These are phyloP conservation scores for Trichophyton mentagrophytes DNA, from an alignment of 2,329 filamentous ascomycete species.

Conservation along the genomic window DNA sequence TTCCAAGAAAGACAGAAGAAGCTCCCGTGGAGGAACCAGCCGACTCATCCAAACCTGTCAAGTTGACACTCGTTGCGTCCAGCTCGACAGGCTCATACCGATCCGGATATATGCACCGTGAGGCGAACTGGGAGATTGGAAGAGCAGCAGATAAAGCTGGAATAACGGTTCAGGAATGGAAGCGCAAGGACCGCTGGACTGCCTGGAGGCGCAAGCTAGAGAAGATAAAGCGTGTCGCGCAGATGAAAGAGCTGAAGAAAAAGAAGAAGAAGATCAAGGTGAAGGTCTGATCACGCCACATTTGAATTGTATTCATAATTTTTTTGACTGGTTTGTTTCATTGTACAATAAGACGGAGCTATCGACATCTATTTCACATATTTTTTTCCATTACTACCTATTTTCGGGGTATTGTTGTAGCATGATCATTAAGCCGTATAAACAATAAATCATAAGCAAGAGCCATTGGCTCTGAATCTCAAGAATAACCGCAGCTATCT, in stretches of 20 bases:
- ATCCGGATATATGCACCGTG: slow-evolving; percentile 50
- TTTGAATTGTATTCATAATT: background rate
- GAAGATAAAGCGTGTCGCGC: slow-evolving; percentile 38
- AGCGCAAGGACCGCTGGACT: slow-evolving; percentile 48
- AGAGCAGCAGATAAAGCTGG: slow-evolving; percentile 48
- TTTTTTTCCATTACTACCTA: background rate
- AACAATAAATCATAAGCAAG: background rate
- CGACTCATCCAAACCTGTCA: slow-evolving; percentile 7
- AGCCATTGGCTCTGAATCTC: background rate
- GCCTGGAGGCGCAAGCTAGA: slow-evolving; percentile 51
- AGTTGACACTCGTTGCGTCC: slow-evolving; percentile 8
- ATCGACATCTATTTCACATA: background rate
- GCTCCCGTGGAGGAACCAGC: slow-evolving; percentile 10
- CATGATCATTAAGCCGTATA: background rate
- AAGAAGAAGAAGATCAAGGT: slow-evolving; percentile 25
- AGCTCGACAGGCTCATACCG: slow-evolving; percentile 30
- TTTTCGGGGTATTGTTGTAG: background rate
- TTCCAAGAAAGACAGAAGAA: slow-evolving; percentile 22
- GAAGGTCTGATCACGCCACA: slow-evolving; percentile 14
- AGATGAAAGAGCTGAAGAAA: slow-evolving; percentile 42
- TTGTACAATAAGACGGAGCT: slow-evolving; percentile 1
- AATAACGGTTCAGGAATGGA: slow-evolving; percentile 43
- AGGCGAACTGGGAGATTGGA: slow-evolving; percentile 57
- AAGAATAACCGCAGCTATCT: slow-evolving; percentile 21
- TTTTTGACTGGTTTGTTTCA: background rate